Evolutionary conservation across 2,329 filamentous ascomycete species (phyloP).

Genomic region (Penicillium glabrum): DNA sequence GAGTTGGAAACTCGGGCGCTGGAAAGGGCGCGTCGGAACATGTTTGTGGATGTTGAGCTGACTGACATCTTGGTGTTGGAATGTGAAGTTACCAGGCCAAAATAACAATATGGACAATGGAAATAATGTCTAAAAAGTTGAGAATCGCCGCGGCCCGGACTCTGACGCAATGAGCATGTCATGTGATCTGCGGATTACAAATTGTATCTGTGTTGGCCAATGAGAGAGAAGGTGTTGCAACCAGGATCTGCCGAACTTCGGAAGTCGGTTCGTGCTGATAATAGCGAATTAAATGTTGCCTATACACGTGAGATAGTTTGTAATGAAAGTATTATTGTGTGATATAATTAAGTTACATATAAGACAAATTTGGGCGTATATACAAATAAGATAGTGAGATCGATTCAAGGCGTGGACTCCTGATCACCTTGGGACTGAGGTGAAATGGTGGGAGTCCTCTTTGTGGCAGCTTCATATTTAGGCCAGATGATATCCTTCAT

Average conservation of each 20-base stretch:
- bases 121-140: constrained; percentile 8
- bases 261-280: background rate
- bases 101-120: background rate
- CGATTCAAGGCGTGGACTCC: background rate
- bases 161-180: constrained; percentile 34
- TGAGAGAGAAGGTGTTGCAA: constrained; percentile 20
- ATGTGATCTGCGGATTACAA: constrained; percentile 34
- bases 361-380: background rate
- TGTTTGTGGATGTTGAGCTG: constrained; percentile 31
- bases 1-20: constrained; percentile 21
- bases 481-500: constrained; percentile 24
- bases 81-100: background rate
- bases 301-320: background rate
- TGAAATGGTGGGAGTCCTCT: background rate
- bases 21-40: constrained; percentile 32
- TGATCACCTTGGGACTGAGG: background rate
- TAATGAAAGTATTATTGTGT: too few species aligned
- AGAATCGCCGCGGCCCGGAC: constrained; percentile 13
- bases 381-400: background rate
- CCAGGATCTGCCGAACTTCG: constrained; percentile 17
- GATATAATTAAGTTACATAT: background rate
- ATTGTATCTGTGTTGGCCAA: constrained; percentile 23
- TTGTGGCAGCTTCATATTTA: constrained; percentile 8
- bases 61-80: constrained; percentile 28
- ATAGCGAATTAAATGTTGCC: background rate